A percentile compares a stretch with the other conserved stretches of the same genome.
Conservation (phyloP, 2,329 filamentous ascomycete species). For the Raffaelea arxii region DNA sequence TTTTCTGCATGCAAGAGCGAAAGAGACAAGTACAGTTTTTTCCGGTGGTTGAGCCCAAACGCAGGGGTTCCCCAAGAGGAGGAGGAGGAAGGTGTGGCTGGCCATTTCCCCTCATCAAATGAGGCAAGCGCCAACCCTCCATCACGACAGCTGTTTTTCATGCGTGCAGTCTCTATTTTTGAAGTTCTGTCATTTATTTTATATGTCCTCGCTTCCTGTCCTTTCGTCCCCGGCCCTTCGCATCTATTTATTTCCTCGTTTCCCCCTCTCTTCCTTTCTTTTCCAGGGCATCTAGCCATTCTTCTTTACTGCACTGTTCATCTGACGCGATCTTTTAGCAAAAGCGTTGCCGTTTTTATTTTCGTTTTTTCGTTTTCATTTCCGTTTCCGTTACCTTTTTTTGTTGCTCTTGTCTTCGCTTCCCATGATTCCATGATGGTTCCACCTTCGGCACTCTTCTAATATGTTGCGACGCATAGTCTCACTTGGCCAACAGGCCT, state of each 20-base stretch:
- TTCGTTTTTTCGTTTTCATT: background rate
- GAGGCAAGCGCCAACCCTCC: too few relatives aligned
- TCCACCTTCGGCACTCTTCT: conserved; percentile 13
- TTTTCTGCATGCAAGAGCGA: too few relatives aligned
- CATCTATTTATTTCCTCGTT: background rate
- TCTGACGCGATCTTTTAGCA: too few relatives aligned
- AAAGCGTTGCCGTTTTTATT: background rate
- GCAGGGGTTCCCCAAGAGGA: too few relatives aligned
- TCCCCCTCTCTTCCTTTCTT: background rate
- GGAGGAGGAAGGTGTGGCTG: too few relatives aligned
- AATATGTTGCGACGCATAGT: conserved; percentile 34
- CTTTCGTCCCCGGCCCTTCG: background rate
- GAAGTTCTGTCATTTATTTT: background rate
- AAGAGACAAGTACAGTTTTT: too few relatives aligned
- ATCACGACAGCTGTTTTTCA: background rate
- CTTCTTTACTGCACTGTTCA: background rate
- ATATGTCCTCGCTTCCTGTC: background rate
- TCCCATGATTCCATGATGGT: background rate
- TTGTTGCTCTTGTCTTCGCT: background rate
- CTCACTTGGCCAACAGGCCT: conserved; percentile 31
- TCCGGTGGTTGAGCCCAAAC: too few relatives aligned
- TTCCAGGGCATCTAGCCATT: background rate
- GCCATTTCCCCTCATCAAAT: too few relatives aligned
- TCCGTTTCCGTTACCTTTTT: background rate
- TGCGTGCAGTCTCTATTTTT: background rate